Conservation (phyloP, 805 yeast species). For the Pichia heedii region DNA sequence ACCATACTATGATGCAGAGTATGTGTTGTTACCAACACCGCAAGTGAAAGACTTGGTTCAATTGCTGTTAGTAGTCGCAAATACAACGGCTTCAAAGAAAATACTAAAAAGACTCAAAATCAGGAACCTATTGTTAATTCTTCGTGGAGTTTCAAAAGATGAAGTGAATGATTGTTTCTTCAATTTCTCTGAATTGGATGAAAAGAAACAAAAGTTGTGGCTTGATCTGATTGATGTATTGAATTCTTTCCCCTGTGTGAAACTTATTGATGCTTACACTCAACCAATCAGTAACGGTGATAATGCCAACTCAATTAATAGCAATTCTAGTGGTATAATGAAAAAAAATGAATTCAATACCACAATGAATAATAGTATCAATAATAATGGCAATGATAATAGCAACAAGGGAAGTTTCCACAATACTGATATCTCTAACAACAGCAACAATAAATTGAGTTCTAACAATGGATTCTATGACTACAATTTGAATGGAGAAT, state of each 20-base stretch:
- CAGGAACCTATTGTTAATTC: slow-evolving; percentile 3
- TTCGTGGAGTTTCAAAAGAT: slow-evolving; percentile 6
- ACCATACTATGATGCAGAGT: background rate
- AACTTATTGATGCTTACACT: slow-evolving; percentile 7
- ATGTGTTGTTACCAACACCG: background rate
- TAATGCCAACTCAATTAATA: too few species aligned
- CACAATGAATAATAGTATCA: background rate
- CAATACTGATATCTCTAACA: background rate
- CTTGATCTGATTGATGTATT: slow-evolving; percentile 4
- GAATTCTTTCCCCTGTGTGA: slow-evolving; percentile 5
- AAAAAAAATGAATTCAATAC: too few species aligned
- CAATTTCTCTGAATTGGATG: background rate
- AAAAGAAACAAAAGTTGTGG: background rate
- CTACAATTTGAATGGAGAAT: background rate
- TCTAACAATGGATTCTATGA: background rate
- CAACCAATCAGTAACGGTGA: background rate
- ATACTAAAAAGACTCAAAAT: background rate
- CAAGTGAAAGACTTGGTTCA: background rate
- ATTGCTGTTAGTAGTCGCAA: background rate
- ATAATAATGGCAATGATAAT: background rate
- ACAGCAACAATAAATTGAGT: background rate
- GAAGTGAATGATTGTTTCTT: slow-evolving; percentile 4
- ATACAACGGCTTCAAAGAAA: background rate
- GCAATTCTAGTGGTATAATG: too few species aligned
- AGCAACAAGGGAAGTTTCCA: too few species aligned